These are phyloP conservation scores for Ophioceras dolichostomum DNA, from an alignment of 2,329 filamentous ascomycete species.

Conservation along the genomic window DNA sequence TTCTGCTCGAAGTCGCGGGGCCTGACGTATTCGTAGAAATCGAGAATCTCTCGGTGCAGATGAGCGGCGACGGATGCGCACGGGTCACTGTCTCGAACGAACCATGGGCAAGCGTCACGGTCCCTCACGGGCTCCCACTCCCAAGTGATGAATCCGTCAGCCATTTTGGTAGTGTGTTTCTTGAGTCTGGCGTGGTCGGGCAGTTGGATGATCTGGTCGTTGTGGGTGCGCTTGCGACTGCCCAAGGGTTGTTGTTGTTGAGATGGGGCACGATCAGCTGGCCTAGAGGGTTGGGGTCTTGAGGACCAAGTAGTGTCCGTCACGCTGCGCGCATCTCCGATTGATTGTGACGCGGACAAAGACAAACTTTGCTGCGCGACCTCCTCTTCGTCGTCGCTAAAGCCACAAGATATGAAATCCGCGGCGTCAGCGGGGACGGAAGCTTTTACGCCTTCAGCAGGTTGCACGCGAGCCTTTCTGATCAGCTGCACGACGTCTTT, in stretches of 20 bases:
- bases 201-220: conserved; percentile 55
- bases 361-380: too few relatives aligned
- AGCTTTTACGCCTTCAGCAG: conserved; percentile 27
- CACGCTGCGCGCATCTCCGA: too few relatives aligned
- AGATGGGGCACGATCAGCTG: too few relatives aligned
- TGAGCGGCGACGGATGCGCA: conserved; percentile 53
- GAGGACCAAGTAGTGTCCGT: too few relatives aligned
- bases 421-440: conserved; percentile 46
- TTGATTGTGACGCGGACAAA: too few relatives aligned
- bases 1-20: conserved; percentile 66
- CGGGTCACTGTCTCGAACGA: conserved; percentile 26
- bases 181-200: conserved; percentile 40
- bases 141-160: conserved; percentile 30
- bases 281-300: background rate
- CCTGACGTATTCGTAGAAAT: conserved; percentile 77
- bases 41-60: conserved; percentile 78
- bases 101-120: too few relatives aligned
- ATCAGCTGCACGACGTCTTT: conserved; percentile 85
- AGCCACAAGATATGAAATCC: conserved; percentile 84
- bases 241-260: too few relatives aligned
- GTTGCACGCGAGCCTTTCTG: conserved; percentile 68
- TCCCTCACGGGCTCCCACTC: conserved; percentile 34
- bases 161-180: conserved; percentile 31
- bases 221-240: conserved; percentile 57
- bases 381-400: too few relatives aligned